Evolutionary conservation across 2,329 filamentous ascomycete genomes (phyloP).

Genomic region (Arthroderma sp.): DNA sequence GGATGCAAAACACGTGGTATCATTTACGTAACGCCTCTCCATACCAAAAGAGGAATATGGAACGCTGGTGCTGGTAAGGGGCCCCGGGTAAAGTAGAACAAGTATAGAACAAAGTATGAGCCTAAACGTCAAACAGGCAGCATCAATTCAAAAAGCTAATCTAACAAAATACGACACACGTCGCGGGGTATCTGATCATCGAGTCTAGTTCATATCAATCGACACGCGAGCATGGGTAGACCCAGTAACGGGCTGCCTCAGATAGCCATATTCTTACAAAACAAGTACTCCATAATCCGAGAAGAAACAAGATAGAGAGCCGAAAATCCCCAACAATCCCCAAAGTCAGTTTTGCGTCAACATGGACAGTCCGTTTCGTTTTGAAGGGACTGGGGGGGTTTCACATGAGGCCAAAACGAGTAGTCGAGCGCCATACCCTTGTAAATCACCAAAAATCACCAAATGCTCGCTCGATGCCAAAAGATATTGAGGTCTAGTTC

Average conservation of each 20-base stretch:
- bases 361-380: not conserved
- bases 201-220: too few relatives aligned
- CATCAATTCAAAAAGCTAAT: not conserved
- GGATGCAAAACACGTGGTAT: not conserved
- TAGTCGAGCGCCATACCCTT: not conserved
- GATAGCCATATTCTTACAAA: not conserved
- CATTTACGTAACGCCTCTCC: not conserved
- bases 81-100: too few relatives aligned
- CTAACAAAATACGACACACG: not conserved
- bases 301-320: not conserved
- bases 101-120: not conserved
- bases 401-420: not conserved
- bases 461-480: not conserved
- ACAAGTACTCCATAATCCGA: not conserved
- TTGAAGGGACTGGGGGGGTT: not conserved
- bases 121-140: not conserved
- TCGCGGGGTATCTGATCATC: not conserved
- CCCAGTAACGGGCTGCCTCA: not conserved
- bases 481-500: not conserved
- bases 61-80: too few relatives aligned
- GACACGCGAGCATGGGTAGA: not conserved
- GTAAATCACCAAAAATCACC: not conserved
- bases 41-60: not conserved
- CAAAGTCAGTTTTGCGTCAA: not conserved
- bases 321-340: slow-evolving; percentile 1